Conservation (phyloP, 164 flowering plant genomes). For the Tinospora cordifolia region DNA sequence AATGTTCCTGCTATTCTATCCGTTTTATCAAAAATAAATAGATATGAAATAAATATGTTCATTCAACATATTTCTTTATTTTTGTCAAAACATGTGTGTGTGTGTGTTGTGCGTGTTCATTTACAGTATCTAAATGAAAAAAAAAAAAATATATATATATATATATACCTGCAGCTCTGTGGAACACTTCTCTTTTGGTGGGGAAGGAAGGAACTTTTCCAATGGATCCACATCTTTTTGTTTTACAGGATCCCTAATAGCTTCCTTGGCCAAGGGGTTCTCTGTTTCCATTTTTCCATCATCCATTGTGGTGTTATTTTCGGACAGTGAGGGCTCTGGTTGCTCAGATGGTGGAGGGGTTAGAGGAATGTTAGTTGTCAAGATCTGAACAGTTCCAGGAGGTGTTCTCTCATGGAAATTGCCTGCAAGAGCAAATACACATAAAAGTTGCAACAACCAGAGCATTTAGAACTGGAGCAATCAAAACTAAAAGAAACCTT, state of each 20-base stretch:
- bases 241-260: conserved; percentile 21
- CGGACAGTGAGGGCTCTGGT: conserved; percentile 30
- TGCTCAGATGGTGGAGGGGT: conserved; percentile 37
- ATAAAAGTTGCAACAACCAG: not conserved
- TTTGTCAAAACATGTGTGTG: no score
- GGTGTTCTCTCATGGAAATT: conserved; percentile 30
- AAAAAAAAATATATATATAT: no score
- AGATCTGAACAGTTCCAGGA: conserved; percentile 28
- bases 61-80: no score
- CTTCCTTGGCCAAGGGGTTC: conserved; percentile 26
- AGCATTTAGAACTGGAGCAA: not conserved
- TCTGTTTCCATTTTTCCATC: conserved; percentile 27
- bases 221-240: conserved; percentile 44
- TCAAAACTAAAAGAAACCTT: not conserved
- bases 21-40: not conserved
- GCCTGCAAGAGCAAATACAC: conserved; percentile 29
- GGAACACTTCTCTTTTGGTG: conserved; percentile 58
- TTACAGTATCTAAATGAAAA: not conserved
- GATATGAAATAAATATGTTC: not conserved
- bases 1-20: not conserved
- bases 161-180: conserved; percentile 74
- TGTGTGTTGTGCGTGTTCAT: no score
- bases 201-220: conserved; percentile 70
- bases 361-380: conserved; percentile 30
- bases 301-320: conserved; percentile 15